These are phyloP conservation scores for Clitocybe nebularis DNA, from an alignment of 1,284 basidiomycete genomes.

Conservation along the genomic window DNA sequence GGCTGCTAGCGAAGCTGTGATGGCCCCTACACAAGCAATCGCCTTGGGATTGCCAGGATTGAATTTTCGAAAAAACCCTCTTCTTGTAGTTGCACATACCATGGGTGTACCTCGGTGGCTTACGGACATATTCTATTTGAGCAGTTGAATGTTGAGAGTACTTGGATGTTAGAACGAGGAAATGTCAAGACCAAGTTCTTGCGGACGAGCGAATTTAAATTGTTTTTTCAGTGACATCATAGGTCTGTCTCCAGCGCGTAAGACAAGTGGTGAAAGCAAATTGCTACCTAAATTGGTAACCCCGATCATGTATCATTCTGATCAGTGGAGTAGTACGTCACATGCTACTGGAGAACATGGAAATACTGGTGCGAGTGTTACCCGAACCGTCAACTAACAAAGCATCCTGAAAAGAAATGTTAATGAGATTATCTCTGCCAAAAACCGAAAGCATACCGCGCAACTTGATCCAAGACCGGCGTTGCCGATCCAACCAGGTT, in stretches of 20 bases:
- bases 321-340: conserved; percentile 16
- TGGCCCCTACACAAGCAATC: conserved; percentile 23
- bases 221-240: background rate
- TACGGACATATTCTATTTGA: background rate
- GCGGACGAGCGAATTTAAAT: background rate
- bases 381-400: conserved; percentile 35
- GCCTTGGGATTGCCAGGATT: conserved; percentile 20
- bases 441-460: conserved; percentile 31
- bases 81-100: conserved; percentile 14
- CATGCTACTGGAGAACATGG: conserved; percentile 32
- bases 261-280: background rate
- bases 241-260: background rate
- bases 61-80: background rate
- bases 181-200: background rate
- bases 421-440: conserved; percentile 1
- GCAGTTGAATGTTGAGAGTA: background rate
- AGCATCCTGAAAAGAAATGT: conserved; percentile 25
- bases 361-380: conserved; percentile 31
- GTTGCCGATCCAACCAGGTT: conserved; percentile 61
- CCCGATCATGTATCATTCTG: background rate
- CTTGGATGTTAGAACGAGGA: background rate
- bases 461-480: conserved; percentile 53
- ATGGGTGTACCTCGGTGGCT: conserved; percentile 22
- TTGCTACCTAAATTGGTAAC: background rate
- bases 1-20: conserved; percentile 22